Evolutionary conservation across 192 early-diverging fungal genomes (phyloP), one percentile per base, ranked within the genome.

Genomic region (Dissophora globulifera): DNA sequence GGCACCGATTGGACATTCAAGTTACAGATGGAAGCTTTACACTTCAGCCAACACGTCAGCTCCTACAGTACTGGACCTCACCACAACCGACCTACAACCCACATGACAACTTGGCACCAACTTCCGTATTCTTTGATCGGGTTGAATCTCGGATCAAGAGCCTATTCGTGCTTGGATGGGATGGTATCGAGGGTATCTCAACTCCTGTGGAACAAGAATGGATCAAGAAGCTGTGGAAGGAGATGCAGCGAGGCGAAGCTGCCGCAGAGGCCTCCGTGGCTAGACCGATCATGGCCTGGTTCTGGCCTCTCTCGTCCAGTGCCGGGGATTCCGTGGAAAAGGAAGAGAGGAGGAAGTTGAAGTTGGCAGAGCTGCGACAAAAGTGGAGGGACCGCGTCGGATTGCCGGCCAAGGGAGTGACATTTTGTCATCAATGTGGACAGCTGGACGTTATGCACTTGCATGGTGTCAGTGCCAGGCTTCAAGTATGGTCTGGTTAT

Each of bases 371-470:
- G 19, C 9, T 66, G 19, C 57, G 65, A 23, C 63, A 62, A 23
- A 25, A 48, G 26, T 76, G 72, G 72, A 51, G 72, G 20, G 64
- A 67, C 11, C 49, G 46, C 4, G 35, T 76, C 2, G 64, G 64
- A 31, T 29, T 76, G 19, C 72, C 72, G 0, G 61, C 23, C 10
- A 62, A 67, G 27, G 58, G 58, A 9, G 58, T 27, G n/a, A 47
- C 58, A 17, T 62, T 54, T 25, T 76, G 72, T 56, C 57, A 30
- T 43, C n/a, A 0, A 0, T 76, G 72, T 38, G 72, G 63, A n/a
- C 72, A 76, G 23, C 13, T 67, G 45, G 72, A 76, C 26, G 58
- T 76, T 32, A 76, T 76, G 72, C 72, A 76, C 22, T 30, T 76
- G 29, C 72, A 76, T 67, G 72, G 62, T 1, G 2, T 76, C 13